A percentile compares a stretch with the other conserved stretches of the same genome.
These are phyloP conservation scores for Cyclospora cayetanensis DNA, from an alignment of 169 alveolate species.

Conservation along the genomic window DNA sequence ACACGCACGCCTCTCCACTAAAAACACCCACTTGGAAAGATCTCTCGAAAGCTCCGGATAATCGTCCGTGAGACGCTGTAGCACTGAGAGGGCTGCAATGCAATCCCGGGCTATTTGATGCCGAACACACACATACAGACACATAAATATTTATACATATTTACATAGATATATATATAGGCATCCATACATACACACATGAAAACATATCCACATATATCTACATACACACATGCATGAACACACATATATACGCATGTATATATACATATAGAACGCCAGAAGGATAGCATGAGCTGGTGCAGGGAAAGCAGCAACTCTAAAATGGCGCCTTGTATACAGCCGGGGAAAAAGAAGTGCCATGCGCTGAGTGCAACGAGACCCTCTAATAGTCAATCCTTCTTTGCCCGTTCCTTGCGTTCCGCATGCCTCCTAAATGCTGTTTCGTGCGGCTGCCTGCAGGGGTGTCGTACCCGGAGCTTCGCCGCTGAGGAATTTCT, in stretches of 20 bases:
- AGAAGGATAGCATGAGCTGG: too few relatives aligned
- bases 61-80: conserved; percentile 50
- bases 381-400: too few relatives aligned
- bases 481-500: neutral
- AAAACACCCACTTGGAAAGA: neutral
- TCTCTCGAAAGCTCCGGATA: conserved; percentile 47
- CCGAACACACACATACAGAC: neutral
- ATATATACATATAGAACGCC: neutral
- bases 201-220: neutral
- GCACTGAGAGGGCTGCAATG: conserved; percentile 14
- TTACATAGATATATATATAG: neutral
- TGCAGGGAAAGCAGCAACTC: too few relatives aligned
- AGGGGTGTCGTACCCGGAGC: neutral
- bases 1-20: neutral
- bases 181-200: neutral
- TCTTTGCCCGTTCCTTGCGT: too few relatives aligned
- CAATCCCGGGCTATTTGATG: neutral
- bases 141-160: neutral
- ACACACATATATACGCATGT: neutral
- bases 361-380: too few relatives aligned
- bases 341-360: too few relatives aligned
- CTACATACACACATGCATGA: neutral
- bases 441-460: too few relatives aligned
- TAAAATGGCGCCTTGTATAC: too few relatives aligned
- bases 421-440: too few relatives aligned